Evolutionary conservation across 176 grass and related monocot genomes (phyloP).

Genomic region (Themeda triandra): DNA sequence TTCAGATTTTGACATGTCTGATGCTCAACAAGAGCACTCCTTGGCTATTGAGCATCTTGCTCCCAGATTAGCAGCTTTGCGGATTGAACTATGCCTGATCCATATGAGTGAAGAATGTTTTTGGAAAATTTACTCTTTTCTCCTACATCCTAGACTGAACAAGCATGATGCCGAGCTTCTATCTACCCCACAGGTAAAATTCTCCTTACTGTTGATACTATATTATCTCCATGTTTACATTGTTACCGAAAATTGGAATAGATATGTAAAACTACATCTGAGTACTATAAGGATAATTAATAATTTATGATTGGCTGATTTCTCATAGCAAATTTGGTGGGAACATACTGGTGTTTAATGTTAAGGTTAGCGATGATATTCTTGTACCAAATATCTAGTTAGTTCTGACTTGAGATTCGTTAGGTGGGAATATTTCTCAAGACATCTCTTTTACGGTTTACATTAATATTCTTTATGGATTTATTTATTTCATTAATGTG

Average conservation of each 20-base stretch:
- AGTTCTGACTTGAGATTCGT: neutral
- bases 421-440: neutral
- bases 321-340: neutral
- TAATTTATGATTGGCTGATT: neutral
- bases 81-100: conserved; percentile 88
- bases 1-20: conserved; percentile 91
- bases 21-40: no score
- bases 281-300: neutral
- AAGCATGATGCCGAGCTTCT: conserved; percentile 79
- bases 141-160: conserved; percentile 94
- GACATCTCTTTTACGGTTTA: neutral
- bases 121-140: conserved; percentile 99
- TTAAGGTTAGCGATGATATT: neutral
- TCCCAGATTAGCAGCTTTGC: no score
- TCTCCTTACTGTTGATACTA: neutral
- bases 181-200: conserved; percentile 78
- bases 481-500: neutral
- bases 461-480: neutral
- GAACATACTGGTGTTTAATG: neutral
- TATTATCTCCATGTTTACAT: neutral
- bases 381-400: neutral
- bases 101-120: conserved; percentile 85
- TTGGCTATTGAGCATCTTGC: no score
- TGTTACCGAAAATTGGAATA: neutral
- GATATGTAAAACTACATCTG: neutral